Evolutionary conservation across 306 rosid species (phyloP), one percentile per base, ranked within the genome.

Genomic region (Hippophae gyantsensis): DNA sequence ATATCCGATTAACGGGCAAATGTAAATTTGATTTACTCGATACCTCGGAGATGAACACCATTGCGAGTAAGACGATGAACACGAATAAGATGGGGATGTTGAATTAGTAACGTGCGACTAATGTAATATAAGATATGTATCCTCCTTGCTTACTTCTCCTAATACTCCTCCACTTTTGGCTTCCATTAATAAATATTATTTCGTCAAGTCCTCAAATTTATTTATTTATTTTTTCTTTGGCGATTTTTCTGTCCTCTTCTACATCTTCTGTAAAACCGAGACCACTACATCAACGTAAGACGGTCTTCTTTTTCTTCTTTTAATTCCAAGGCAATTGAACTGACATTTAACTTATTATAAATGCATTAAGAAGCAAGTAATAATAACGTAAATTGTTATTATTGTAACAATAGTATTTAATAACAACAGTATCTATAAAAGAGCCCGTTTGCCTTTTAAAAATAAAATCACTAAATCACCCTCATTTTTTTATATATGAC

Each of bases 21-120:
- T 10, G 11, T 48, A 48, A 9, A 48, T 7, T 10, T 48, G 52
- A 6, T 6, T 10, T 13, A 3, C 6, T 48, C 2, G 12, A 11
- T 13, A 12, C 13, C 0, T 11, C 94, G 66, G 6, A 90, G 86
- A 74, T 75, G 77, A 66, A 90, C 94, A 0, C 90, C 94, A 52
- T 60, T 74, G 32, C 84, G 75, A 48, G 81, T 49, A 3, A 78
- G 74, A 74, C 86, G 95, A 43, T 82, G 88, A 58, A 90, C 78
- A 8, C 90, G 85, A 61, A 86, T 69, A 54, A 90, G 95, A 74
- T 90, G 95, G n/a, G 90, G 94, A 25, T 82, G 94, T 9, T 84
- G 90, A 9, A 71, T 57, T 6, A 66, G 85, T 57, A 86, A 86
- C 67, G 72, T 69, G 26, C 71, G 84, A 60, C 74, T 78, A 13